Evolutionary conservation across 164 flowering plant genomes (phyloP), one percentile per base, ranked within the genome.

Genomic region (Brasenia schreberi): DNA sequence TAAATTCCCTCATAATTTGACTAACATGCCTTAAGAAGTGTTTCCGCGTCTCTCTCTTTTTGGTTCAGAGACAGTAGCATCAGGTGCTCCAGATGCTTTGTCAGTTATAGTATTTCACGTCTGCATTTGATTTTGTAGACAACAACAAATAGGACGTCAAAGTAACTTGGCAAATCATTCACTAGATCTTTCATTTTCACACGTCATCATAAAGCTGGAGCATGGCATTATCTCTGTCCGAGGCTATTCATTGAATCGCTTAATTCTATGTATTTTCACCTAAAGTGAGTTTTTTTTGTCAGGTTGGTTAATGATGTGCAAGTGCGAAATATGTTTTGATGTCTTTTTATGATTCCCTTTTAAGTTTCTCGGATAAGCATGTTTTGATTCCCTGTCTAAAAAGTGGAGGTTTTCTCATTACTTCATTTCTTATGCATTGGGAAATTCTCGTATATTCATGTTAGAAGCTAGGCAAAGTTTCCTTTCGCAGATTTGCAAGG

Each of bases 401-500:
- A 23, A 23, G 27, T 23, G 27, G 27, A 23, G 27, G 1, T 23
- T 23, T 23, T 23, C 27, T 23, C 27, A 23, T 23, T 23, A 23
- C 27, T 23, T 23, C 27, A 23, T 23, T 23, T 23, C 27, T 23
- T 23, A 23, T 23, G 27, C 27, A 23, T 23, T 23, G 27, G 27
- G 27, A 23, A 23, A 23, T 23, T 23, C 27, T 45, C 53, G 5
- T 45, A 12, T 45, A 45, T 45, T 7, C 53, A 45, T 45, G 2
- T 45, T 45, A 12, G 53, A 45, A 7, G 53, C 53, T 45, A 7
- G 5, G 12, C 53, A 23, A 23, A 12, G 53, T 45, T 45, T 7
- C 53, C 12, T 45, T 74, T 14, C n/a, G 58, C 84, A 90, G 94
- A 69, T 89, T 62, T 89, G 93, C 79, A 78, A 68, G 49, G 90